phyloP scores from a whole-genome alignment of 176 grass and related monocot species.

The Puya raimondii region DNA sequence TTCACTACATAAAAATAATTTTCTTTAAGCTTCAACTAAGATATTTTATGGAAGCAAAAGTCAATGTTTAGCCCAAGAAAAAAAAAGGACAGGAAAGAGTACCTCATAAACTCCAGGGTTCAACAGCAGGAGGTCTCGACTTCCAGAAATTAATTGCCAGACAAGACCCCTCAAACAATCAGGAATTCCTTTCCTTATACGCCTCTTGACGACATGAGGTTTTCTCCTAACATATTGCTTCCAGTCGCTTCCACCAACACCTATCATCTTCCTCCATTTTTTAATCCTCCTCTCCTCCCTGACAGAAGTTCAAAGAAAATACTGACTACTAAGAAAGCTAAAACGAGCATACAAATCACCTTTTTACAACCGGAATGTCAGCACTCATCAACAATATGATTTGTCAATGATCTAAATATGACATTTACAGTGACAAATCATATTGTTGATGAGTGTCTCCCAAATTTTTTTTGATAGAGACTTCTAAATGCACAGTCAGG shows the following conservation, averaged over 20 bases:
- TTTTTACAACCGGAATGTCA: background rate
- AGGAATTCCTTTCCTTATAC: conserved; percentile 93
- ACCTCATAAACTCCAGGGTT: conserved; percentile 96
- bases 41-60: background rate
- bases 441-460: no score
- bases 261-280: conserved; percentile 99
- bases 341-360: background rate
- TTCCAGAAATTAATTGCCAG: conserved; percentile 98
- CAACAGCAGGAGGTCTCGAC: conserved; percentile 80
- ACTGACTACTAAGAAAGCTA: background rate
- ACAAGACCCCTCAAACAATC: conserved; percentile 94
- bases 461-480: no score
- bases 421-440: no score
- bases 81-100: background rate
- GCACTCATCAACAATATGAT: no score
- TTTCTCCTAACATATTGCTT: conserved; percentile 87
- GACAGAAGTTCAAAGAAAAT: conserved; percentile 7
- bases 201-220: conserved; percentile 79
- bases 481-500: no score
- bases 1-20: no score
- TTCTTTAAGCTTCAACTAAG: no score
- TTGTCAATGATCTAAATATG: no score
- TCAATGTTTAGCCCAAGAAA: background rate
- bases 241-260: conserved; percentile 85
- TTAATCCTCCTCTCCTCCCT: conserved; percentile 83